Evolutionary conservation across 441 rosid species (phyloP).

Genomic region (Jatropha podagrica): DNA sequence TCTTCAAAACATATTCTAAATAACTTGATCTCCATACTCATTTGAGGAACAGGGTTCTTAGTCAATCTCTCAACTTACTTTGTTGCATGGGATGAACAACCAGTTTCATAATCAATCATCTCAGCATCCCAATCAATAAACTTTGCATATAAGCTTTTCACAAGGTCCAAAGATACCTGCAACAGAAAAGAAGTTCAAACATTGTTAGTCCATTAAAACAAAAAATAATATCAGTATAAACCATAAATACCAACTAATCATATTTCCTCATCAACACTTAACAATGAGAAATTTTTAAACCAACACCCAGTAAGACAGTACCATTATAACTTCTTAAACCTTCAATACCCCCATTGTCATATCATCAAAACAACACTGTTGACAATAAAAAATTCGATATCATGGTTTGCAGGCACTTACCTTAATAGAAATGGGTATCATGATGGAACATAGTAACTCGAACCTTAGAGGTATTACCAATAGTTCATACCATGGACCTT

Average conservation of each 20-base stretch:
- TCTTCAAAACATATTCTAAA: conserved; percentile 28
- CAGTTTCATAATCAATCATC: conserved; percentile 91
- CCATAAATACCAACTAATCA: not conserved
- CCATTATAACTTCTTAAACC: not conserved
- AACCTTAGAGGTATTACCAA: conserved; percentile 95
- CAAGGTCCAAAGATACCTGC: conserved; percentile 98
- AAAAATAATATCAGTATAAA: not conserved
- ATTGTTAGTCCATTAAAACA: not conserved
- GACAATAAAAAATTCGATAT: conserved; percentile 4
- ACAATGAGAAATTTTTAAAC: not conserved
- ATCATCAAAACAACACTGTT: not conserved
- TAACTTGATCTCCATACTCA: conserved; percentile 2
- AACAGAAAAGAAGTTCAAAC: conserved; percentile 14
- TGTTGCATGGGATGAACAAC: conserved; percentile 79
- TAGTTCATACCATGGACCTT: conserved; percentile 97
- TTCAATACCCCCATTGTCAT: not conserved
- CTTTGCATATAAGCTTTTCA: conserved; percentile 95
- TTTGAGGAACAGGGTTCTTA: conserved; percentile 16
- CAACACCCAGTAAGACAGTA: not conserved
- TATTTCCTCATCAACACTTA: not conserved
- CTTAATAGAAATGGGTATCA: conserved; percentile 99
- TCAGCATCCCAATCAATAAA: conserved; percentile 97
- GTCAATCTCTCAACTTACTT: conserved; percentile 61
- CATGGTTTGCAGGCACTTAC: conserved; percentile 35
- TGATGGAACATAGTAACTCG: conserved; percentile 98